Conservation (phyloP, 805 yeast species). For the Spathaspora sp. region DNA sequence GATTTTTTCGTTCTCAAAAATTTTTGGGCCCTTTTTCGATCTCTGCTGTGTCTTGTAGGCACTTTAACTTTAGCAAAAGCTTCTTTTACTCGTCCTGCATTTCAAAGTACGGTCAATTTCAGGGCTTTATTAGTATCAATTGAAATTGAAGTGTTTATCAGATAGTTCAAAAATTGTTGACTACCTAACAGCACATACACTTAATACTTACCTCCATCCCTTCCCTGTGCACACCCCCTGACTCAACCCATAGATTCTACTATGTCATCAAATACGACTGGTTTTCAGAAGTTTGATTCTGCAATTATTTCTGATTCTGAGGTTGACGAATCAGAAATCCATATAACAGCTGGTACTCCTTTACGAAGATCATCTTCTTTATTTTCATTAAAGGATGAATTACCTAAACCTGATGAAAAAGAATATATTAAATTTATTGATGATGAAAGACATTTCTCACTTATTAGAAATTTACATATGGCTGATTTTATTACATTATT, state of each 20-base stretch:
- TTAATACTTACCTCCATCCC: no score
- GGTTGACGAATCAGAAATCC: slow-evolving; percentile 20
- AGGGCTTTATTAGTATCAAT: no score
- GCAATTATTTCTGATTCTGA: slow-evolving; percentile 38
- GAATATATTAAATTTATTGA: slow-evolving; percentile 78
- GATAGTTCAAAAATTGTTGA: no score
- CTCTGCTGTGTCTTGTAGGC: not conserved
- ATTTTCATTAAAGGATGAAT: slow-evolving; percentile 47
- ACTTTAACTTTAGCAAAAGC: no score
- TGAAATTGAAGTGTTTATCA: no score
- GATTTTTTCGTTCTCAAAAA: not conserved
- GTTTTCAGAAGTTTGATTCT: slow-evolving; percentile 10
- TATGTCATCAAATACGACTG: slow-evolving; percentile 1
- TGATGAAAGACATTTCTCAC: slow-evolving; percentile 81
- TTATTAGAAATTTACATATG: slow-evolving; percentile 84
- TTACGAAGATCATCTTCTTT: slow-evolving; percentile 53
- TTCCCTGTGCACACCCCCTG: not conserved
- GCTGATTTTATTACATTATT: slow-evolving; percentile 95
- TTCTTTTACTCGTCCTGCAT: no score
- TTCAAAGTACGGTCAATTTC: no score
- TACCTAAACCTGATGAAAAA: slow-evolving; percentile 72
- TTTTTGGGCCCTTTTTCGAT: not conserved
- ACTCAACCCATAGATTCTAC: not conserved
- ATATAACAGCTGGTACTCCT: slow-evolving; percentile 20
- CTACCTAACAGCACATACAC: no score